Conservation (phyloP, 306 rosid species). For the Lupinus albus region DNA sequence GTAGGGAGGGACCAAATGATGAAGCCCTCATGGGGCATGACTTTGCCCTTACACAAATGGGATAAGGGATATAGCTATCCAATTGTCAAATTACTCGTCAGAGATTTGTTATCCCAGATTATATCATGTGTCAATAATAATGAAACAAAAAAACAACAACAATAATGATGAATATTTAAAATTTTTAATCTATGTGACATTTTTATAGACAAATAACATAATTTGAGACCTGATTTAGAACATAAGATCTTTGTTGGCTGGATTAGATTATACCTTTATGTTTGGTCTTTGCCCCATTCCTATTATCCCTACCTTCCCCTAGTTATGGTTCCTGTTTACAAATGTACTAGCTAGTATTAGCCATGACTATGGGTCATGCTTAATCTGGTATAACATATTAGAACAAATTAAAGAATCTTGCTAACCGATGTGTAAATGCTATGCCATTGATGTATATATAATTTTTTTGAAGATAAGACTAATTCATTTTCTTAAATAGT, state of each 20-base stretch:
- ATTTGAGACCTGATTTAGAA: too few species aligned
- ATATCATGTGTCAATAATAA: too few species aligned
- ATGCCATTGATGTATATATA: too few species aligned
- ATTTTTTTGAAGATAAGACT: conserved; percentile 12
- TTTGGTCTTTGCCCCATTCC: background rate
- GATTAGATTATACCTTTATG: conserved; percentile 15
- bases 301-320: background rate
- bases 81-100: conserved; percentile 28
- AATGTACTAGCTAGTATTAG: conserved; percentile 19
- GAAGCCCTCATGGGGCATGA: conserved; percentile 35
- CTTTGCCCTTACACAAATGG: conserved; percentile 35
- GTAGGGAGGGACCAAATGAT: conserved; percentile 19
- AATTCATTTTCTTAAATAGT: conserved; percentile 3
- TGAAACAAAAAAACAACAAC: too few species aligned
- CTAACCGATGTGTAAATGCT: too few species aligned
- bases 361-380: background rate
- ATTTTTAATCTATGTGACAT: too few species aligned
- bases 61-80: conserved; percentile 6
- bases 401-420: too few species aligned
- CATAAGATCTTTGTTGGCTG: too few species aligned
- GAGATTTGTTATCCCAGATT: too few species aligned
- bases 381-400: background rate
- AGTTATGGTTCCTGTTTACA: conserved; percentile 19
- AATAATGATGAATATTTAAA: too few species aligned
- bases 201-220: too few species aligned